Conservation (phyloP, 768 basidiomycete species). For the Boletus bicolor region DNA sequence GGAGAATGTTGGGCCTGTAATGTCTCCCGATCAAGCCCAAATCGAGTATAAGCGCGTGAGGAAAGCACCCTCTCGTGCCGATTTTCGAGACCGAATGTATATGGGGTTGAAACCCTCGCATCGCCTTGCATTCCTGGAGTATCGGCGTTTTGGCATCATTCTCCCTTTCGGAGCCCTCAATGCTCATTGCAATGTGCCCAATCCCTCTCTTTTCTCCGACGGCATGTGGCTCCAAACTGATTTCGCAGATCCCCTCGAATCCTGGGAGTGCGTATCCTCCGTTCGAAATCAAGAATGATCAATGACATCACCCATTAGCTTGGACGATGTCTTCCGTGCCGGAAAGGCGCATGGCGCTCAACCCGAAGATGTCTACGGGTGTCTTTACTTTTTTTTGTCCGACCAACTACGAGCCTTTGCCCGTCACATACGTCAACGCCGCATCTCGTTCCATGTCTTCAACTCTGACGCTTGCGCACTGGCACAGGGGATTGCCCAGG, state of each 20-base stretch:
- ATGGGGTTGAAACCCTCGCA: constrained; percentile 41
- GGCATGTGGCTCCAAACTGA: constrained; percentile 45
- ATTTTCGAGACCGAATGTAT: constrained; percentile 42
- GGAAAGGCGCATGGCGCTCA: constrained; percentile 40
- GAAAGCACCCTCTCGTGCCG: constrained; percentile 36
- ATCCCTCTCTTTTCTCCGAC: constrained; percentile 45
- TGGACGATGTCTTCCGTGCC: constrained; percentile 37
- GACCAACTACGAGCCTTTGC: constrained; percentile 39
- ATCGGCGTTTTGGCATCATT: constrained; percentile 40
- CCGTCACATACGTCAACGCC: constrained; percentile 32
- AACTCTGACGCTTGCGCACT: constrained; percentile 40
- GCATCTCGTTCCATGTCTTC: constrained; percentile 34
- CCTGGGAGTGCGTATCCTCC: constrained; percentile 44
- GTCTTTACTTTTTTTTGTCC: constrained; percentile 45
- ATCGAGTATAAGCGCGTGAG: constrained; percentile 33
- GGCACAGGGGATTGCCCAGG: constrained; percentile 34
- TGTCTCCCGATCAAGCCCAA: constrained; percentile 26
- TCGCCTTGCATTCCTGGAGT: constrained; percentile 41
- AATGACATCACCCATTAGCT: constrained; percentile 24
- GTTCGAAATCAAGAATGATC: background rate
- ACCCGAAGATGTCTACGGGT: constrained; percentile 46
- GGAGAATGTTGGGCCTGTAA: constrained; percentile 11
- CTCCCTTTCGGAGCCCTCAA: constrained; percentile 46
- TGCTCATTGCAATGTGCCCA: constrained; percentile 40
- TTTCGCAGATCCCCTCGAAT: constrained; percentile 43